These are phyloP conservation scores for Nakaseomyces uthaithaninus DNA, from an alignment of 1,139 yeast genomes.

Conservation along the genomic window DNA sequence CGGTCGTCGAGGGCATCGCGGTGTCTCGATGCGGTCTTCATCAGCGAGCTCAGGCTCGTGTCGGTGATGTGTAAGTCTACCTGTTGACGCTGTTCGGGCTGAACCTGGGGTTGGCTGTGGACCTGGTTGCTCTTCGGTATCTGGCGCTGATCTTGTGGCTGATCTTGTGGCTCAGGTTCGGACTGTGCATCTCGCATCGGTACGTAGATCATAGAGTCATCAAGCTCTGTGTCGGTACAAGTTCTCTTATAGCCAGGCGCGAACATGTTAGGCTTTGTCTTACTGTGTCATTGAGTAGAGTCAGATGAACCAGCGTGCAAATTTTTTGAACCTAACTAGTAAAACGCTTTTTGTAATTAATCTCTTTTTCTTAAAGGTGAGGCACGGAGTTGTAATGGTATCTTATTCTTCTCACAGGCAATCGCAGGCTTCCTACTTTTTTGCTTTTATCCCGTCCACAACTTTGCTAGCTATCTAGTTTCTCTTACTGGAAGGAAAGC, in stretches of 20 bases:
- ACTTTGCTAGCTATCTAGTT: too few species aligned
- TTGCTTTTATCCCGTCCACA: too few species aligned
- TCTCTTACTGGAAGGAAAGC: too few species aligned
- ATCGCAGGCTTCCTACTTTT: too few species aligned
- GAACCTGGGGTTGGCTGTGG: not conserved
- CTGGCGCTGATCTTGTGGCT: not conserved
- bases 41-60: constrained; percentile 31
- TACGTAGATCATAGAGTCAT: constrained; percentile 3
- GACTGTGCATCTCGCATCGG: constrained; percentile 1
- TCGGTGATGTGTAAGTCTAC: constrained; percentile 26
- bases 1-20: constrained; percentile 26
- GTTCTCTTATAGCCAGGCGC: constrained; percentile 2
- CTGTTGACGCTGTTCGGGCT: constrained; percentile 11
- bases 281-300: not conserved
- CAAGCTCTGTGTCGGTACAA: not conserved
- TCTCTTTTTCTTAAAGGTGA: too few species aligned
- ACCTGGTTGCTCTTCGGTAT: not conserved
- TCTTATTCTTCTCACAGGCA: too few species aligned
- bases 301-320: too few species aligned
- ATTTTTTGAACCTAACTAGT: too few species aligned
- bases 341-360: too few species aligned
- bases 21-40: constrained; percentile 31
- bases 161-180: not conserved
- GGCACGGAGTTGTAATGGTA: too few species aligned
- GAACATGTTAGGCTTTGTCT: not conserved